Conservation (phyloP, 768 basidiomycete species). For the Rossbeevera mucosa region DNA sequence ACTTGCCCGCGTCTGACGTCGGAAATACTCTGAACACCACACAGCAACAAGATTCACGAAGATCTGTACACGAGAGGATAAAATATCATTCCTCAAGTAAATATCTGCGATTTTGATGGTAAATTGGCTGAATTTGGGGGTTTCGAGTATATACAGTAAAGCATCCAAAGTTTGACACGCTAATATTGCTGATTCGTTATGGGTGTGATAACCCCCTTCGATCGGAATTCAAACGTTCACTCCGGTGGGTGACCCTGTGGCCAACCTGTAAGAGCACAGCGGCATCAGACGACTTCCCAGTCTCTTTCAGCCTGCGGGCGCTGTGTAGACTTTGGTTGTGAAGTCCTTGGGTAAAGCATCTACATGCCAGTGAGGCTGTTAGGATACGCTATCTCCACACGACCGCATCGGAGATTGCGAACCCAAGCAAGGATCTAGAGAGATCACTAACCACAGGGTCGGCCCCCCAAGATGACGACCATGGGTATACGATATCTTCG, state of each 20-base stretch:
- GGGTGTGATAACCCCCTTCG: neutral
- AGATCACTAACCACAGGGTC: neutral
- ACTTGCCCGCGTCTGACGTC: neutral
- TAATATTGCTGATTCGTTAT: no score
- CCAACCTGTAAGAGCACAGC: neutral
- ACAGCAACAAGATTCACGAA: slow-evolving; percentile 3
- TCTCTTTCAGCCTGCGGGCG: neutral
- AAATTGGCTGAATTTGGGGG: neutral
- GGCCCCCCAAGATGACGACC: neutral
- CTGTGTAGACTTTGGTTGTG: neutral
- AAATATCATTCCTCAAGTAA: neutral
- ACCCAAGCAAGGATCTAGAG: neutral
- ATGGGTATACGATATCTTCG: neutral
- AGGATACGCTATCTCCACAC: neutral
- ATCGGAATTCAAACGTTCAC: neutral
- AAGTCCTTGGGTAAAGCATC: neutral
- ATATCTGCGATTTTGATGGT: neutral
- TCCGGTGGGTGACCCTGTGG: neutral
- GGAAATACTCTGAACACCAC: neutral
- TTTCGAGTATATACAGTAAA: neutral
- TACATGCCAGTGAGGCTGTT: neutral
- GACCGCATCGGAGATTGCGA: neutral
- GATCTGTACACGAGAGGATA: neutral
- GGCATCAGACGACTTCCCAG: neutral
- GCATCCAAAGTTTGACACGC: neutral